These are phyloP conservation scores for Haberlea rhodopensis DNA, from an alignment of 257 asterid species.

Conservation along the genomic window DNA sequence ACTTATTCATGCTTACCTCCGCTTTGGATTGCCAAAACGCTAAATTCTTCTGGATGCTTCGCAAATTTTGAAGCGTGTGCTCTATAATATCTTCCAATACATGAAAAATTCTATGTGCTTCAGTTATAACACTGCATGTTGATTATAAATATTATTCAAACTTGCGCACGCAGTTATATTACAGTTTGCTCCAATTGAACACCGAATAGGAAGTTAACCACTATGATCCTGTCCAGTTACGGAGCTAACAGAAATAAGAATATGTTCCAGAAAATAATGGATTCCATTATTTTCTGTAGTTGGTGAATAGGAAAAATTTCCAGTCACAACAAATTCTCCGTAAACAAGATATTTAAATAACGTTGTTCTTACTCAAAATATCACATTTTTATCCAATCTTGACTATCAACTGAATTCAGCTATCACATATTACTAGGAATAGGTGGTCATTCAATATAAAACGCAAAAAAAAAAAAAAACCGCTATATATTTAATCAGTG, in stretches of 20 bases:
- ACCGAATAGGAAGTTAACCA: constrained; percentile 1
- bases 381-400: constrained; percentile 10
- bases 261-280: background rate
- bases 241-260: background rate
- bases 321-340: constrained; percentile 1
- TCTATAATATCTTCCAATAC: constrained; percentile 81
- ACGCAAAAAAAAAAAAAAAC: background rate
- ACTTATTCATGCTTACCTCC: constrained; percentile 53
- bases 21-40: constrained; percentile 84
- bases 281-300: background rate
- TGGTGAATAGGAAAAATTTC: background rate
- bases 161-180: constrained; percentile 9
- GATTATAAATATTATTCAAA: constrained; percentile 25
- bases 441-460: background rate
- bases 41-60: constrained; percentile 68
- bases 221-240: constrained; percentile 8
- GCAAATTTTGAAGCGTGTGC: constrained; percentile 67
- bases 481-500: background rate
- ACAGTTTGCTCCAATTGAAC: constrained; percentile 2
- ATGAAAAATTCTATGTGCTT: constrained; percentile 45
- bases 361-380: background rate
- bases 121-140: constrained; percentile 53
- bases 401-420: background rate
- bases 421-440: background rate
- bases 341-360: background rate